Evolutionary conservation across 2,329 filamentous ascomycete species (phyloP), one percentile per base, ranked within the genome.

Genomic region (Fusarium stilboides): DNA sequence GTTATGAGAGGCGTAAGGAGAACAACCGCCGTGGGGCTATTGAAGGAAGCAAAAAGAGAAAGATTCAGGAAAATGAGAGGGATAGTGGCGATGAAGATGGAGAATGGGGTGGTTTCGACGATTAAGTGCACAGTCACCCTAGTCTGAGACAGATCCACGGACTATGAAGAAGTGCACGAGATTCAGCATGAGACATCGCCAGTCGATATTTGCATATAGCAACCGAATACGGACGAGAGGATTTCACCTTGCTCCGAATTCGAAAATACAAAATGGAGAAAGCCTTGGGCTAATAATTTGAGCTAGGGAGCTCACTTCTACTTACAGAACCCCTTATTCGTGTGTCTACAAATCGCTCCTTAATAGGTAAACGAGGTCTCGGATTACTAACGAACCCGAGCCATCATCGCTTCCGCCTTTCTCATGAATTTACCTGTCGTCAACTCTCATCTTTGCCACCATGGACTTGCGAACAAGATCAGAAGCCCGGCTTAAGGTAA

Each of bases 1-100:
- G 91, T 4, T 95, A 88, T 81, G 90, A 94, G 78, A 84, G 91
- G 71, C 84, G 86, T 71, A 83, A 86, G 77, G 91, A 93, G 80
- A 86, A 93, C 73, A 93, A 91, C 69, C 83, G 81, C 68, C 86
- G 80, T 56, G 90, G 87, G 0, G 91, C 89, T 7, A 89, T 90
- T 56, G 83, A 87, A 63, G 86, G 84, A 28, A 91, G 87, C 77
- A 89, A 86, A 80, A 84, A 83, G 77, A 82, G 86, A 70, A 87
- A 85, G 77, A 74, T 76, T 65, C 76, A 80, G 40, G 65, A 66
- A 13, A 68, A 57, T 9, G 66, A 65, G 2, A 56, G 65, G 8
- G 71, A 64, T 8, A 65, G 68, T n/a, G 77, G 63, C 8, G 68
- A 76, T 53, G 80, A 73, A 8, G 76, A 77, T 6, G 68, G 47